Base-by-base conservation (phyloP, 1,139 yeast genomes). In the Citeromyces siamensis region DNA sequence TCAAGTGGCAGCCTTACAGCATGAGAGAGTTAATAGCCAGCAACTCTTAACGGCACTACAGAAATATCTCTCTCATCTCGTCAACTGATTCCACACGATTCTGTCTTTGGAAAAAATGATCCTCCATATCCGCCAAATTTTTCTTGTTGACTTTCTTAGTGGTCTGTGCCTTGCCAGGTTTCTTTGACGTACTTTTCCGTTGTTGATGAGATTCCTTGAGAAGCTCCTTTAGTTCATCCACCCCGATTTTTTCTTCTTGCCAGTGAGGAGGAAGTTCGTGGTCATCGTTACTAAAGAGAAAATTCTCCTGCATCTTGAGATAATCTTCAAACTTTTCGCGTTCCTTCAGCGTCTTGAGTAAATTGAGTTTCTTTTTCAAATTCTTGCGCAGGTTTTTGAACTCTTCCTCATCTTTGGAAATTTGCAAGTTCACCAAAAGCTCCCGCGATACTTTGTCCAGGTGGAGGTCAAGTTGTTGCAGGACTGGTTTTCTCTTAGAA, bases 381-480 rank as follows among this genome's bases (percentile, higher is more conserved):
- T 32, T 29, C 13, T 37, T 28, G 16, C 31, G 31, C 17, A 26
- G 31, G 31, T 26, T 36, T 34, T 50, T 53, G 40, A 60, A 58
- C 36, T 58, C 58, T 19, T 44, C 41, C 13, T 49, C 49, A 5
- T 45, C 36, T 17, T 50, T 46, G 2, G 55, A 41, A 3, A 55
- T 57, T 39, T 61, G 66, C 48, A 60, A 42, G 33, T 47, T 44
- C 8, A 59, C 42, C 45, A 55, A 46, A 4, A 47, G 45, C n/a
- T 44, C 40, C 21, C 41, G 50, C 1, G 51, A 41, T 2, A 42
- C 35, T 3, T 42, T 32, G 37, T 52, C 56, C 27, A 55, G 33
- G 5, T 44, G 46, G 27, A 49, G 50, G 38, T 59, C 56, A 31
- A 60, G 43, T 9, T 40, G 39, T 19, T 53, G 58, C 14, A 50